Conservation (phyloP, 2,329 filamentous ascomycete genomes). For the Ceratocystis papillata region DNA sequence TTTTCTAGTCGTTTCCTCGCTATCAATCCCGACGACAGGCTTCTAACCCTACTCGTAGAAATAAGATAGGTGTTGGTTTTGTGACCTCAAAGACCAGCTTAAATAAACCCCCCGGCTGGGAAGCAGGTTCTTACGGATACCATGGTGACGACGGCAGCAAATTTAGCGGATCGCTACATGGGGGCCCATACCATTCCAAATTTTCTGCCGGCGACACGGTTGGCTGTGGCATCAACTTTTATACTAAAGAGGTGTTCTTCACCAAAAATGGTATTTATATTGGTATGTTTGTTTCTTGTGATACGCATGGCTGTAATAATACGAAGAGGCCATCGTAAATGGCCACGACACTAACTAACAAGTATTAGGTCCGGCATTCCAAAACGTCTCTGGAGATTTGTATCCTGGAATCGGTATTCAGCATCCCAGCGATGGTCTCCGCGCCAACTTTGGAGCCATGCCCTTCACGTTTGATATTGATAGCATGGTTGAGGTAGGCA, state of each 20-base stretch:
- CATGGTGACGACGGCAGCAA: slow-evolving; percentile 57
- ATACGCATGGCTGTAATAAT: too few relatives aligned
- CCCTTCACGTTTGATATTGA: slow-evolving; percentile 70
- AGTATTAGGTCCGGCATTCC: slow-evolving; percentile 55
- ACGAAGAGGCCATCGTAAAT: too few relatives aligned
- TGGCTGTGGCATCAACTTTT: slow-evolving; percentile 57
- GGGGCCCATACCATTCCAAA: slow-evolving; percentile 46
- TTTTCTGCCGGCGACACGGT: slow-evolving; percentile 49
- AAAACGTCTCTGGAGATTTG: slow-evolving; percentile 53
- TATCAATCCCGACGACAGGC: neutral
- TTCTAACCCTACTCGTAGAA: slow-evolving; percentile 26
- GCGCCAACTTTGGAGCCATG: slow-evolving; percentile 49
- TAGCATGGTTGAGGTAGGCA: slow-evolving; percentile 68
- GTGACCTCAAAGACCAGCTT: slow-evolving; percentile 27
- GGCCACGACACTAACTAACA: slow-evolving; percentile 27
- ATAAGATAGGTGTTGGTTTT: slow-evolving; percentile 40
- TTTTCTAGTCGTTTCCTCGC: neutral
- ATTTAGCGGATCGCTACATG: slow-evolving; percentile 46
- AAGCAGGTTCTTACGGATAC: slow-evolving; percentile 57
- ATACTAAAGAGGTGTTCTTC: slow-evolving; percentile 54
- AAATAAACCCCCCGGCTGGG: slow-evolving; percentile 53
- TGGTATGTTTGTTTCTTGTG: slow-evolving; percentile 34
- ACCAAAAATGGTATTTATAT: slow-evolving; percentile 53
- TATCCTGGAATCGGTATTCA: slow-evolving; percentile 59
- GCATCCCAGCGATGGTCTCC: slow-evolving; percentile 50